Percentiles rank a stretch among this genome's conserved stretches.
These are phyloP conservation scores for Niveomyces coronatus DNA, from an alignment of 2,329 filamentous ascomycete species.

Conservation along the genomic window DNA sequence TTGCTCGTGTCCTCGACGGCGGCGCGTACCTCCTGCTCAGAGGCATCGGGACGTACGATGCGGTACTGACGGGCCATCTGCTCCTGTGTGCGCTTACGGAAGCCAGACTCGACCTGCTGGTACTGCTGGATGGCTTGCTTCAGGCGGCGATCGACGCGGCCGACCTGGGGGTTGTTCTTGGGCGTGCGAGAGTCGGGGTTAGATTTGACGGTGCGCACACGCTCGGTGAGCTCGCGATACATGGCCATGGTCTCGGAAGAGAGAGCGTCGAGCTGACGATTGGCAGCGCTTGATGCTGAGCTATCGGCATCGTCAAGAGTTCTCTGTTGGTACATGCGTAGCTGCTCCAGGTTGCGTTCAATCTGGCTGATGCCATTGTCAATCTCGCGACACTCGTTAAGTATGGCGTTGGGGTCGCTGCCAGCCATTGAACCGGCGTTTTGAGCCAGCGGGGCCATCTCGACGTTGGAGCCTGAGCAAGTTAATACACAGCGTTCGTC, in stretches of 20 bases:
- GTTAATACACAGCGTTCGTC: neutral
- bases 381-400: constrained; percentile 78
- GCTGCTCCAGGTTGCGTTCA: constrained; percentile 59
- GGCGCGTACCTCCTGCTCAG: constrained; percentile 64
- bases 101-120: constrained; percentile 69
- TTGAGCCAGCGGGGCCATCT: constrained; percentile 58
- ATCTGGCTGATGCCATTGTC: constrained; percentile 67
- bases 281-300: constrained; percentile 52
- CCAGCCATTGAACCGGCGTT: constrained; percentile 36
- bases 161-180: constrained; percentile 71
- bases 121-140: constrained; percentile 74
- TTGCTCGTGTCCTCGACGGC: constrained; percentile 64
- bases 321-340: constrained; percentile 60
- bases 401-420: constrained; percentile 61
- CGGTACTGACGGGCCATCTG: constrained; percentile 84
- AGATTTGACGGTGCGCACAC: constrained; percentile 74
- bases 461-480: constrained; percentile 42
- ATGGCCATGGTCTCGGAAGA: constrained; percentile 72
- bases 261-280: constrained; percentile 61
- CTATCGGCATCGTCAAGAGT: constrained; percentile 68
- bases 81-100: constrained; percentile 68
- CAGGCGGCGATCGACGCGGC: constrained; percentile 67
- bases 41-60: constrained; percentile 76
- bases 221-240: constrained; percentile 69
- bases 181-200: constrained; percentile 63